Percentiles rank a stretch among this genome's conserved stretches.
Conservation (phyloP, 1,284 basidiomycete species). For the Phellopilus nigrolimitatus region DNA sequence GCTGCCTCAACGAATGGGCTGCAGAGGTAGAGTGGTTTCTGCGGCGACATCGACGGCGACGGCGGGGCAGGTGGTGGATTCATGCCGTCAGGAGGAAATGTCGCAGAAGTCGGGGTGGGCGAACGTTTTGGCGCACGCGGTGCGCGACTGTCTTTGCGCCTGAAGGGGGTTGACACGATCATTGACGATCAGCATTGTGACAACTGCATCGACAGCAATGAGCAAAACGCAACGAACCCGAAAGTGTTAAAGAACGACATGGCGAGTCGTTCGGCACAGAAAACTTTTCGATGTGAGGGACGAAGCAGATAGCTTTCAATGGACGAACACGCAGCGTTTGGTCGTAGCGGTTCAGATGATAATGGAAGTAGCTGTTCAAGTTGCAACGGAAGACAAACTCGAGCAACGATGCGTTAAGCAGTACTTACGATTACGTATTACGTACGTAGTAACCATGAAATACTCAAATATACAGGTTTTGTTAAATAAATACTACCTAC, state of each 20-base stretch:
- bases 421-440: slow-evolving; percentile 3
- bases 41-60: slow-evolving; percentile 33
- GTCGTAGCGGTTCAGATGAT: background rate
- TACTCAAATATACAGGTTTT: too few species aligned
- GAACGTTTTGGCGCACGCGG: slow-evolving; percentile 61
- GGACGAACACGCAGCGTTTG: background rate
- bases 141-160: slow-evolving; percentile 66
- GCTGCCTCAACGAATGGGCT: slow-evolving; percentile 96
- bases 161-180: slow-evolving; percentile 26
- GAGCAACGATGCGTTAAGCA: too few species aligned
- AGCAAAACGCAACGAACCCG: slow-evolving; percentile 6
- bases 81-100: slow-evolving; percentile 44
- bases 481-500: background rate
- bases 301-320: background rate
- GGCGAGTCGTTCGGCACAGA: background rate
- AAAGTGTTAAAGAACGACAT: slow-evolving; percentile 20
- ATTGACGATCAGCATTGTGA: slow-evolving; percentile 8
- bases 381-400: too few species aligned
- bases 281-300: background rate
- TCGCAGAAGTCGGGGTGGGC: slow-evolving; percentile 64
- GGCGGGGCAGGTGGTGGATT: slow-evolving; percentile 40
- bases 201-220: slow-evolving; percentile 5
- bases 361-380: background rate
- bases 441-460: background rate
- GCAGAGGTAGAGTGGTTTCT: slow-evolving; percentile 83